Base-by-base conservation (phyloP, 2,329 filamentous ascomycete species). In the Colletotrichum incanum region DNA sequence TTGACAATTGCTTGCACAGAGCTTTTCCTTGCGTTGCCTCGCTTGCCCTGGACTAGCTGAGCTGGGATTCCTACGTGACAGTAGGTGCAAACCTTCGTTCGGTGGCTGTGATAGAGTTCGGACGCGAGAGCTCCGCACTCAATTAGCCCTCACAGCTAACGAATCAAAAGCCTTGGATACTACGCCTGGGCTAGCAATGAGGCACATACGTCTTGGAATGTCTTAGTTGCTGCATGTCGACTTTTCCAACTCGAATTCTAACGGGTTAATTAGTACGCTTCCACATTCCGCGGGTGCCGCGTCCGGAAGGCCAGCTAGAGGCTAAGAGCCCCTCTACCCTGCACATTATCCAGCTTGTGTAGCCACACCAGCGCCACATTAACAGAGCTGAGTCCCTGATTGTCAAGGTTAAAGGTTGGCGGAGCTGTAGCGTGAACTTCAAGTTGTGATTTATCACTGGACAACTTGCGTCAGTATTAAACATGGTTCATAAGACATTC, bases 41-140 rank as follows among this genome's bases (percentile, higher is more conserved):
- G 34, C 54, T 14, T 31, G n/a, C 28, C 43, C 23, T 58, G 41
- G 55, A 20, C 23, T 56, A 49, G 18, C 39, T 68, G 18, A 49
- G 43, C 31, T 50, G 34, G 52, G 61, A 58, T 12, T 58, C 52
- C 31, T 26, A 43, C 34, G 50, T 58, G 60, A 23, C 66, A 65
- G 52, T 58, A 31, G 50, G 11, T 43, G 23, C 12, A 65, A 59
- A 31, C 52, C 52, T 39, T 69, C 43, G 26, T 9, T 28, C 37
- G 43, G 49, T 49, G 59, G 52, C 60, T 65, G 28, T 66, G 62
- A 54, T 70, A 65, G 50, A 59, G 54, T 66, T 60, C 52, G 58
- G 60, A 50, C 60, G 50, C 14, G 59, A 43, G 34, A 43, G 23
- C 34, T 34, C 43, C 61, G 45, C 52, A 47, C 37, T 39, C 28